Percentiles rank a stretch among this genome's conserved stretches.
Evolutionary conservation across 1,284 basidiomycete genomes (phyloP).

Genomic region (Omphalotus olearius): DNA sequence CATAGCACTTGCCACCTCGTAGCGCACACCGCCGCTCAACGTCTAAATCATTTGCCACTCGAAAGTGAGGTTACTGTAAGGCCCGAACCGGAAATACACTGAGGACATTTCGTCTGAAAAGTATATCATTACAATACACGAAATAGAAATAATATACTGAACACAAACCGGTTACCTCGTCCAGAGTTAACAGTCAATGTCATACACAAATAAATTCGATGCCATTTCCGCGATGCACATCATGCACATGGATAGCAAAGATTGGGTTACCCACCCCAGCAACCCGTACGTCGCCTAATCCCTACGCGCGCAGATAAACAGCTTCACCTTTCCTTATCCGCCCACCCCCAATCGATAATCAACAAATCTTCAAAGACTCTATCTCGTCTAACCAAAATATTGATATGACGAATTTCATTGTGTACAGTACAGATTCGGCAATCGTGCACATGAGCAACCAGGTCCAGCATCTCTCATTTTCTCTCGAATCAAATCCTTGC

Average conservation of each 20-base stretch:
- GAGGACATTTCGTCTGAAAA: too few relatives aligned
- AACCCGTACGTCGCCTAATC: neutral
- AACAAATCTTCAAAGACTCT: neutral
- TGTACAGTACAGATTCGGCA: conserved; percentile 1
- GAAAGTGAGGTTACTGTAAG: too few relatives aligned
- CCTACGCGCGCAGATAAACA: neutral
- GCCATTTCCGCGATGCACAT: conserved; percentile 1
- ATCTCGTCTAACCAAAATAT: conserved; percentile 1
- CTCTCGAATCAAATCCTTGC: too few relatives aligned
- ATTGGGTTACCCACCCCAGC: neutral
- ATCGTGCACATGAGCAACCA: neutral
- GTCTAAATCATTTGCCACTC: too few relatives aligned
- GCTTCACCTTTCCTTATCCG: neutral
- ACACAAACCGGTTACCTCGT: too few relatives aligned
- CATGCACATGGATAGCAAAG: neutral
- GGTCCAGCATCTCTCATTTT: too few relatives aligned
- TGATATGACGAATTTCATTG: neutral
- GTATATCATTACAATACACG: too few relatives aligned
- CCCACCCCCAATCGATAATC: conserved; percentile 10
- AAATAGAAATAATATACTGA: too few relatives aligned
- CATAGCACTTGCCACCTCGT: too few relatives aligned
- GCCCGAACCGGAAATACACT: too few relatives aligned
- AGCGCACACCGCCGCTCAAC: too few relatives aligned
- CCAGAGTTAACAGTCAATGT: too few relatives aligned
- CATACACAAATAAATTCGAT: neutral